phyloP scores from a whole-genome alignment of 352 stramenopile species.

The Halophytophthora batemanensis region DNA sequence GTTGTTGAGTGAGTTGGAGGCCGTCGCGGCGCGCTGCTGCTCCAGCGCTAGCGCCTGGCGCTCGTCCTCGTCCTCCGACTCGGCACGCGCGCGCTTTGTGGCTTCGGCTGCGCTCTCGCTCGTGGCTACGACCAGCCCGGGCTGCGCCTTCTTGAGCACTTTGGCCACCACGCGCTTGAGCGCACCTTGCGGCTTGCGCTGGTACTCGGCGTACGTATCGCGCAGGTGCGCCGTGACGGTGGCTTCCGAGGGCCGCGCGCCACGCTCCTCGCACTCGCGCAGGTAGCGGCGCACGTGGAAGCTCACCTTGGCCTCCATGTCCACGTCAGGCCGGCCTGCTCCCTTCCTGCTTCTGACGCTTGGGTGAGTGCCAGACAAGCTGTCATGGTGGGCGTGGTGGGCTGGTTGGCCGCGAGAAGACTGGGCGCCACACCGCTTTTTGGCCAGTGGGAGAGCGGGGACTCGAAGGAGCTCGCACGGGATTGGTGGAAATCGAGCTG shows the following conservation, averaged over 20 bases:
- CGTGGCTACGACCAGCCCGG: background rate
- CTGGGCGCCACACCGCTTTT: no score
- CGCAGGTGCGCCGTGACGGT: constrained; percentile 61
- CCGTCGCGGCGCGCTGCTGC: constrained; percentile 27
- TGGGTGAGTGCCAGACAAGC: no score
- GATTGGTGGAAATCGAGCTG: no score
- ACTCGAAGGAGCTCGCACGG: no score
- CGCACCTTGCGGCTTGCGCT: constrained; percentile 71
- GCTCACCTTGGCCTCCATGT: constrained; percentile 83
- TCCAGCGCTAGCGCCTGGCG: constrained; percentile 47
- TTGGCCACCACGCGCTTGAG: constrained; percentile 70
- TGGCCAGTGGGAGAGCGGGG: no score
- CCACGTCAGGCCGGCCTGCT: no score
- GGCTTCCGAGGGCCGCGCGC: constrained; percentile 50
- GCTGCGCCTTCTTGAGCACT: constrained; percentile 61
- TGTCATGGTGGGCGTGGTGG: no score
- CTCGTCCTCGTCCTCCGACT: constrained; percentile 69
- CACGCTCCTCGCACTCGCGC: constrained; percentile 73
- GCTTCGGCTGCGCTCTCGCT: constrained; percentile 3
- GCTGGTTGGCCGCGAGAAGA: no score
- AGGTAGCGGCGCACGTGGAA: constrained; percentile 86
- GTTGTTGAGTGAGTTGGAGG: constrained; percentile 71
- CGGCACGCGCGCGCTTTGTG: constrained; percentile 56
- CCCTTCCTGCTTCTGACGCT: no score
- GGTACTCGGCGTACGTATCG: constrained; percentile 83